Evolutionary conservation across 441 rosid species (phyloP), one percentile per base, ranked within the genome.

Genomic region (Adansonia gregorii): DNA sequence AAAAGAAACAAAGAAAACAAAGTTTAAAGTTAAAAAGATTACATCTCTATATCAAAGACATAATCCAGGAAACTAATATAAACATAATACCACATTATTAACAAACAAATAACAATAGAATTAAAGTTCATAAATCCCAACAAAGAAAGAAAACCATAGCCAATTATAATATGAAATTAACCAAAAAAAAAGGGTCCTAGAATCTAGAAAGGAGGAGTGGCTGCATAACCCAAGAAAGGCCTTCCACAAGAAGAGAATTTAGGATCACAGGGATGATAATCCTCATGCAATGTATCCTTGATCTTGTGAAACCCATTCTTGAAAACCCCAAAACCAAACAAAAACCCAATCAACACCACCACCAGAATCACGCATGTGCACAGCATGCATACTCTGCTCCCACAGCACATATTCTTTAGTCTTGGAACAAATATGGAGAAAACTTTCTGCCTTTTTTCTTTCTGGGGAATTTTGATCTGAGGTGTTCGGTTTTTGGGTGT

Each of bases 301-400:
- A 88, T n/a, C 86, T 94, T 92, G 88, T 91, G 90, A 75, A 89
- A 92, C 4, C 90, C 94, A 59, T 92, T 81, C 82, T 83, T 87
- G 84, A 85, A 93, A 1, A 93, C 93, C 1, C 98, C 96, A 80
- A 92, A 93, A 0, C 98, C 98, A 73, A 92, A 92, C n/a, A 89
- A 19, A 19, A 89, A 22, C 0, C 94, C 97, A 65, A 93, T 88
- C 75, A 86, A 72, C 20, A 89, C 77, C 78, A 88, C 89, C 66
- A 87, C 91, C 59, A 87, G 73, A 2, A 91, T 80, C 84, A 90
- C 58, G 77, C 92, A 91, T 0, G 89, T 81, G 83, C 93, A 89
- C 59, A 87, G 8, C 92, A 90, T 88, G 84, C 97, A 93, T 78
- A 85, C 46, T 78, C 85, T 81, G 19, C 79, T 55, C 70, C 95